phyloP scores from a whole-genome alignment of 2,329 filamentous ascomycete species.

The Rachicladosporium sp. region DNA sequence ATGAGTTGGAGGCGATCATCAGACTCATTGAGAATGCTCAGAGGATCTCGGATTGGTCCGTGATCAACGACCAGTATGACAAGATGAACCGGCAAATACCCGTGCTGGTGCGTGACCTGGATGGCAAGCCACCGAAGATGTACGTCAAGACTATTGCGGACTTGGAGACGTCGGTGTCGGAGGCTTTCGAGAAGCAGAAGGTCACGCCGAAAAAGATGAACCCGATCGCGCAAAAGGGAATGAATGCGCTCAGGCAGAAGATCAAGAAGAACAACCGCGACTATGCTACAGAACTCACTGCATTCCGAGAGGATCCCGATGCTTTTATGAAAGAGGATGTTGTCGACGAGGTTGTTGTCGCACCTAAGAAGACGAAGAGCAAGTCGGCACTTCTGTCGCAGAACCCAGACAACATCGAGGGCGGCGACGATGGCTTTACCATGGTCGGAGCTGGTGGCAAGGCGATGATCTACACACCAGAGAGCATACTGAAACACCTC shows the following conservation, averaged over 20 bases:
- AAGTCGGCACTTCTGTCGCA: constrained; percentile 35
- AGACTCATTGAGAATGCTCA: constrained; percentile 89
- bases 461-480: constrained; percentile 81
- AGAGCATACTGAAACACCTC: constrained; percentile 96
- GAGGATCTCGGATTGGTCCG: constrained; percentile 96
- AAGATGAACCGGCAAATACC: constrained; percentile 50
- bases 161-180: constrained; percentile 86
- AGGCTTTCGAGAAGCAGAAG: constrained; percentile 91
- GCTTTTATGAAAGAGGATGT: constrained; percentile 77
- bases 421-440: constrained; percentile 76
- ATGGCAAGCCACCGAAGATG: constrained; percentile 70
- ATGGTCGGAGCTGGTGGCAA: constrained; percentile 83
- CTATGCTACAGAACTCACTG: constrained; percentile 74
- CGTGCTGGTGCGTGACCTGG: constrained; percentile 40
- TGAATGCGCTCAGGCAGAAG: constrained; percentile 95
- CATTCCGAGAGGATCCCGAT: constrained; percentile 75
- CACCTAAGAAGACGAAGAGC: constrained; percentile 37
- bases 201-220: constrained; percentile 98
- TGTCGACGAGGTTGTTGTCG: constrained; percentile 49
- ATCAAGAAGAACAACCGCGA: constrained; percentile 99
- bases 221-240: constrained; percentile 79
- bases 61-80: constrained; percentile 48
- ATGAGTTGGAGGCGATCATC: constrained; percentile 84
- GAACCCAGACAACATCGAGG: constrained; percentile 39
- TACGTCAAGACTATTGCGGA: constrained; percentile 92